Evolutionary conservation across 2,329 filamentous ascomycete species (phyloP).

Genomic region (Talaromyces amestolkiae): DNA sequence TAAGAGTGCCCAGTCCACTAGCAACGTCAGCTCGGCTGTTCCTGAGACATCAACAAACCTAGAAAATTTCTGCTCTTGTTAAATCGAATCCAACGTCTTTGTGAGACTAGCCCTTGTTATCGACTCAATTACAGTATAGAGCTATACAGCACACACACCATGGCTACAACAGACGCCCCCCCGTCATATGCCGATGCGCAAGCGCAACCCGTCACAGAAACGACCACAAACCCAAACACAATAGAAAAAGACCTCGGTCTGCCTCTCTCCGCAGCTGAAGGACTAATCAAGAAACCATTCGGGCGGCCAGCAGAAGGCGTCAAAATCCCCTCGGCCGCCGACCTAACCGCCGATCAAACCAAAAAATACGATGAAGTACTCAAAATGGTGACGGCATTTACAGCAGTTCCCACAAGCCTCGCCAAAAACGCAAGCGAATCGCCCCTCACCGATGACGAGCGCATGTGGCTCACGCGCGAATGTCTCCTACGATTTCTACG

Average conservation of each 20-base stretch:
- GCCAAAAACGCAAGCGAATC: slow-evolving; percentile 57
- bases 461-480: slow-evolving; percentile 86
- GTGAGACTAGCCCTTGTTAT: not conserved
- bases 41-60: not conserved
- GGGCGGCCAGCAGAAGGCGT: slow-evolving; percentile 56
- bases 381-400: slow-evolving; percentile 67
- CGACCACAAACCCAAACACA: slow-evolving; percentile 12
- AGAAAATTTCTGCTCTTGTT: not conserved
- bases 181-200: not conserved
- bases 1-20: not conserved
- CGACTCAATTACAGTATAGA: not conserved
- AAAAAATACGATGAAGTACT: slow-evolving; percentile 79
- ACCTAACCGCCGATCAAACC: slow-evolving; percentile 73
- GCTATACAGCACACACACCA: not conserved
- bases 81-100: not conserved
- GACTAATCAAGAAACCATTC: slow-evolving; percentile 56
- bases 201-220: not conserved
- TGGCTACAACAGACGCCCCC: not conserved
- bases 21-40: slow-evolving; percentile 1
- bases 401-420: slow-evolving; percentile 63
- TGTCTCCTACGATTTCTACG: slow-evolving; percentile 90
- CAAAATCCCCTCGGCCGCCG: slow-evolving; percentile 55
- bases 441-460: slow-evolving; percentile 74
- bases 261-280: slow-evolving; percentile 17
- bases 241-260: slow-evolving; percentile 10